phyloP scores from a whole-genome alignment of 179 eudicot genomes.

The Gypsophila paniculata region DNA sequence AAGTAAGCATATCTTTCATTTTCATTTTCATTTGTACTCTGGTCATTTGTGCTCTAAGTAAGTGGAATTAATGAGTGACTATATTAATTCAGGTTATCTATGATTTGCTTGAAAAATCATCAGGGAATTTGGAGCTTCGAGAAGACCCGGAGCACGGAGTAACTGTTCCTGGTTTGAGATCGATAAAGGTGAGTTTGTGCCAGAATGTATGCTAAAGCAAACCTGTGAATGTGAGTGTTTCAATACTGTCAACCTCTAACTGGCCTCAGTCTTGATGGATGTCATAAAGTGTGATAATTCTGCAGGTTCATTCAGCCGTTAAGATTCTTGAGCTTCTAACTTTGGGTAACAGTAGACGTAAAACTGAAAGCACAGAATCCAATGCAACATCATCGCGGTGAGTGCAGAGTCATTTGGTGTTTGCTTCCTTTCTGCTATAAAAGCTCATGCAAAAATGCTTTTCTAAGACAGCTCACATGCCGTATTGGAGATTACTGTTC shows the following conservation, averaged over 20 bases:
- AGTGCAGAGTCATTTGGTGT: conserved; percentile 26
- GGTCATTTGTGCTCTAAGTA: conserved; percentile 3
- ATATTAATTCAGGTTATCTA: conserved; percentile 62
- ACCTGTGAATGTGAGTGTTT: not conserved
- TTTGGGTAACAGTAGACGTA: conserved; percentile 78
- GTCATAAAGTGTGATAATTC: conserved; percentile 10
- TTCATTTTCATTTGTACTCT: conserved; percentile 1
- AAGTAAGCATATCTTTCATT: conserved; percentile 37
- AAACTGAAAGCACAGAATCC: conserved; percentile 77
- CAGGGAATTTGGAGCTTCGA: conserved; percentile 80
- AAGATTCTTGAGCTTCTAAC: conserved; percentile 79
- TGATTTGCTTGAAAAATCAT: conserved; percentile 83
- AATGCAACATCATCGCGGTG: conserved; percentile 86
- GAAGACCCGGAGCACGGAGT: conserved; percentile 84
- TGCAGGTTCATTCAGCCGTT: conserved; percentile 73
- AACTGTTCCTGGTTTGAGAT: conserved; percentile 70
- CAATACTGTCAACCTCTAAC: not conserved
- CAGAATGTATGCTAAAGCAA: not conserved
- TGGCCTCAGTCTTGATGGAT: conserved; percentile 7
- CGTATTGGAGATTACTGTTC: conserved; percentile 69
- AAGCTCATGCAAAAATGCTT: conserved; percentile 22
- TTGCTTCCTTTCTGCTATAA: not conserved
- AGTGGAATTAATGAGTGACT: conserved; percentile 22
- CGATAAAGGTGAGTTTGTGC: conserved; percentile 52
- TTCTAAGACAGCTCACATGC: conserved; percentile 62